Conservation (phyloP, 2,329 filamentous ascomycete genomes). For the Epichloe sibirici region DNA sequence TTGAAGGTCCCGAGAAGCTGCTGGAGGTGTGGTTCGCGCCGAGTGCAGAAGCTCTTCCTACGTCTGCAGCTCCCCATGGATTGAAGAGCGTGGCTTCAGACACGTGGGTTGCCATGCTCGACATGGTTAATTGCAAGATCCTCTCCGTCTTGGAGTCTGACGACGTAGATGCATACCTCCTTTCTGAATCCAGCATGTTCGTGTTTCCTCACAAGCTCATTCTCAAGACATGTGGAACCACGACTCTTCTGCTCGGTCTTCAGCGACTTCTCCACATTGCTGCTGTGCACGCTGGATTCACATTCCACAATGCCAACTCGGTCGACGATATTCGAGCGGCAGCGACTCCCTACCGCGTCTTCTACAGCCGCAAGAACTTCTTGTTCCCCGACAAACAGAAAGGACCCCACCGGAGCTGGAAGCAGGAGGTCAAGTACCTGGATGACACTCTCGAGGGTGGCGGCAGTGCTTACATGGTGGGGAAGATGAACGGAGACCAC, state of each 20-base stretch:
- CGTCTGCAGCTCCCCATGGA: slow-evolving; percentile 58
- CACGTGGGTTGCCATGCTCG: slow-evolving; percentile 91
- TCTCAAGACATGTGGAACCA: slow-evolving; percentile 95
- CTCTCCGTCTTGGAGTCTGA: slow-evolving; percentile 88
- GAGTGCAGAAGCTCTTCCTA: slow-evolving; percentile 59
- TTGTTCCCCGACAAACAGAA: slow-evolving; percentile 89
- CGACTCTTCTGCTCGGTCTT: slow-evolving; percentile 79
- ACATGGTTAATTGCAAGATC: slow-evolving; percentile 97
- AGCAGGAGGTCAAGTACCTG: slow-evolving; percentile 84
- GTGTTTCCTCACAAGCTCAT: slow-evolving; percentile 99
- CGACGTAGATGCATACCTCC: slow-evolving; percentile 86
- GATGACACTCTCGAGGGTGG: slow-evolving; percentile 86
- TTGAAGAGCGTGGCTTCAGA: slow-evolving; percentile 77
- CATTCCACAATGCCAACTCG: slow-evolving; percentile 58
- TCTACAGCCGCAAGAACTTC: slow-evolving; percentile 99
- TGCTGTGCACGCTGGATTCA: slow-evolving; percentile 76
- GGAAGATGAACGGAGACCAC: slow-evolving; percentile 99
- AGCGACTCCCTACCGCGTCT: slow-evolving; percentile 91
- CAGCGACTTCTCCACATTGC: slow-evolving; percentile 89
- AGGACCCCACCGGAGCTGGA: slow-evolving; percentile 94
- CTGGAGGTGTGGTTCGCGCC: slow-evolving; percentile 97
- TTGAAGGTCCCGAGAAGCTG: slow-evolving; percentile 96
- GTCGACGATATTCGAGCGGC: slow-evolving; percentile 57
- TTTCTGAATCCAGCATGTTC: slow-evolving; percentile 99
- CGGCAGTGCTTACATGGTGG: slow-evolving; percentile 97